A percentile compares a stretch with the other conserved stretches of the same genome.
These are phyloP conservation scores for Haberlea rhodopensis DNA, from an alignment of 257 asterid genomes.

Conservation along the genomic window DNA sequence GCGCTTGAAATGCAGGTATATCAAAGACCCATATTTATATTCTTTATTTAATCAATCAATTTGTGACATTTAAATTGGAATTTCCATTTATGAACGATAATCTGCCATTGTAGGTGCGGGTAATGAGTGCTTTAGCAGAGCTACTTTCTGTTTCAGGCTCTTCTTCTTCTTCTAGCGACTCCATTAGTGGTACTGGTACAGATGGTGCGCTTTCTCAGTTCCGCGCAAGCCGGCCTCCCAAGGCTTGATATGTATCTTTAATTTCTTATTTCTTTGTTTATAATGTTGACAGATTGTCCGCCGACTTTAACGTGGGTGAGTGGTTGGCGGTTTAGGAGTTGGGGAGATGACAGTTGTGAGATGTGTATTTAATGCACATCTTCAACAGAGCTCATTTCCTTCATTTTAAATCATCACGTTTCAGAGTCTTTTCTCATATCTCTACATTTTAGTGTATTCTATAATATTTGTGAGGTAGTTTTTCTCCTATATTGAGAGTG, in stretches of 20 bases:
- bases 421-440: no score
- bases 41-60: neutral
- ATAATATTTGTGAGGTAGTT: no score
- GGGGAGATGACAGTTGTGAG: no score
- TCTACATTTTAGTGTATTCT: no score
- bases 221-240: constrained; percentile 39
- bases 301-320: no score
- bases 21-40: neutral
- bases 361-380: no score
- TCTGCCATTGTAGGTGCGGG: constrained; percentile 50
- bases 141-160: constrained; percentile 61
- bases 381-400: no score
- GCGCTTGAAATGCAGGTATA: constrained; percentile 90
- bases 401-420: no score
- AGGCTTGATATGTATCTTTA: constrained; percentile 33
- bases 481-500: no score
- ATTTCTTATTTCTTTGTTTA: neutral
- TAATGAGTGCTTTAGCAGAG: constrained; percentile 83
- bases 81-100: neutral
- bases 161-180: constrained; percentile 33
- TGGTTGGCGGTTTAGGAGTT: no score
- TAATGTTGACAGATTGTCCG: constrained; percentile 32
- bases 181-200: constrained; percentile 21
- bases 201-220: constrained; percentile 36
- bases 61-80: neutral